phyloP scores from a whole-genome alignment of 2,329 filamentous ascomycete genomes.

The Phaeosphaeria sp. region DNA sequence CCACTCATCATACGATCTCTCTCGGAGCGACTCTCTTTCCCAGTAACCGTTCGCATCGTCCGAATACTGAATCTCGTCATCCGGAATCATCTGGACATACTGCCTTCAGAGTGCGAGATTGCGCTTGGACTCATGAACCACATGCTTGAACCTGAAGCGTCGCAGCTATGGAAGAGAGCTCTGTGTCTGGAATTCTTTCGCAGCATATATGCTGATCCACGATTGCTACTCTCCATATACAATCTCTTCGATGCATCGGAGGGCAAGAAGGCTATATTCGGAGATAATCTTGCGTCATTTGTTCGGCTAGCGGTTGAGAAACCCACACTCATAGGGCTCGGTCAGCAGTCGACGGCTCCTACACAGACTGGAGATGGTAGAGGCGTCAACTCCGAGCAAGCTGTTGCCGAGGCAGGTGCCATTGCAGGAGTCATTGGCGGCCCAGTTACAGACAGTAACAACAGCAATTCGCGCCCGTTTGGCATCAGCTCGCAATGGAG shows the following conservation, averaged over 20 bases:
- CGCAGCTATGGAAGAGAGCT: conserved; percentile 82
- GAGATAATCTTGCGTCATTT: conserved; percentile 83
- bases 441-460: conserved; percentile 61
- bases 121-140: conserved; percentile 82
- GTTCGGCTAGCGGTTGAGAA: conserved; percentile 94
- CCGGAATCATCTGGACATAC: conserved; percentile 74
- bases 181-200: conserved; percentile 91
- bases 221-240: conserved; percentile 80
- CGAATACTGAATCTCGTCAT: conserved; percentile 84
- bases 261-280: conserved; percentile 76
- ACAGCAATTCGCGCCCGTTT: conserved; percentile 67
- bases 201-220: conserved; percentile 81
- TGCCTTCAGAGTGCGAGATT: conserved; percentile 82
- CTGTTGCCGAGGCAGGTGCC: conserved; percentile 86
- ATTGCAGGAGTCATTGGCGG: conserved; percentile 84
- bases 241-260: conserved; percentile 76
- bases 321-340: conserved; percentile 84
- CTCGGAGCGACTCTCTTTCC: conserved; percentile 79
- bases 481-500: conserved; percentile 96
- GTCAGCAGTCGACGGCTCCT: conserved; percentile 86
- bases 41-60: conserved; percentile 80
- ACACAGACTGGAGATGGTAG: conserved; percentile 61
- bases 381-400: conserved; percentile 69
- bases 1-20: conserved; percentile 81
- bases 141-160: conserved; percentile 82